Conservation (phyloP, 2,329 filamentous ascomycete species). For the Juglanconis sp. region DNA sequence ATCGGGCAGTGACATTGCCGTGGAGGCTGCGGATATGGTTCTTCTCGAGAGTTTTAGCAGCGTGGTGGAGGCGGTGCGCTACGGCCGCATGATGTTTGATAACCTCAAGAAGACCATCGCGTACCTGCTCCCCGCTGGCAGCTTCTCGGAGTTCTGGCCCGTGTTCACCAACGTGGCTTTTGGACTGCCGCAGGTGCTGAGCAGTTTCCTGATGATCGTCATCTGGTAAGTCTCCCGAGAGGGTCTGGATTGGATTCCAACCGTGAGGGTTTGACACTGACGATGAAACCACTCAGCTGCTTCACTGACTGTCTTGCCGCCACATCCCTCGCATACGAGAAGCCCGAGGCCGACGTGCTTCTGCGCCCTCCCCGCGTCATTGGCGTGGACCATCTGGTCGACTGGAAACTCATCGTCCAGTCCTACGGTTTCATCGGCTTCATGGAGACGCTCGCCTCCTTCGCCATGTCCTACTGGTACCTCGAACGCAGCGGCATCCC, state of each 20-base stretch:
- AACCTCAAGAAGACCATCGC: constrained; percentile 75
- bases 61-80: constrained; percentile 69
- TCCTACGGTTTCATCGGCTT: constrained; percentile 70
- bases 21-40: constrained; percentile 79
- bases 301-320: constrained; percentile 76
- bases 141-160: constrained; percentile 74
- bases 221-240: constrained; percentile 47
- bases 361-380: constrained; percentile 65
- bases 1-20: constrained; percentile 77
- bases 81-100: constrained; percentile 74
- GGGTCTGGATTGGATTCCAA: not conserved
- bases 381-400: constrained; percentile 68
- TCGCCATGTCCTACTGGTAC: constrained; percentile 67
- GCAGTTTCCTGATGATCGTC: constrained; percentile 69
- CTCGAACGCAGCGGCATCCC: constrained; percentile 59
- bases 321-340: constrained; percentile 71
- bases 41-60: constrained; percentile 72
- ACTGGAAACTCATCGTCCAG: constrained; percentile 70
- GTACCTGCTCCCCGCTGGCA: constrained; percentile 71
- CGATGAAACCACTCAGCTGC: constrained; percentile 41
- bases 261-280: no score
- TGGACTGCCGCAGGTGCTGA: constrained; percentile 70
- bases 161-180: constrained; percentile 71
- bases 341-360: constrained; percentile 73
- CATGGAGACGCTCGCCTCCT: constrained; percentile 56